phyloP scores from a whole-genome alignment of 2,329 filamentous ascomycete species.

The Colletotrichum cereale region DNA sequence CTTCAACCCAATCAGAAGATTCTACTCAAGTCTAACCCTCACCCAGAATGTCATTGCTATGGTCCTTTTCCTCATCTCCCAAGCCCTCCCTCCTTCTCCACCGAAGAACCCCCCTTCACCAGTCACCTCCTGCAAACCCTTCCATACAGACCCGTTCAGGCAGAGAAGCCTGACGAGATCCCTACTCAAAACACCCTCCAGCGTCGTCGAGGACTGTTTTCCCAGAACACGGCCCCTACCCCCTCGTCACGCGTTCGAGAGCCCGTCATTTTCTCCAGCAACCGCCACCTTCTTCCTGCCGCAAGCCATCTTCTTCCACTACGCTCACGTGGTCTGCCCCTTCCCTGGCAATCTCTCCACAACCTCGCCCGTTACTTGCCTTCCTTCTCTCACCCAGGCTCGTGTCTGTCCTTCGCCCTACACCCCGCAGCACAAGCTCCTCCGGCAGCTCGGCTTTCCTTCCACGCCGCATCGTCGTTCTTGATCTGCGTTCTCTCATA shows the following conservation, averaged over 20 bases:
- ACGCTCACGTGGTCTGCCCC: background rate
- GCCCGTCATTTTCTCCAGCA: background rate
- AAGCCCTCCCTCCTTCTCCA: background rate
- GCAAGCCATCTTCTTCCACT: background rate
- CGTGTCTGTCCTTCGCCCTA: background rate
- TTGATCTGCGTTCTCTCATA: background rate
- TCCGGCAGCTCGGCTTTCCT: background rate
- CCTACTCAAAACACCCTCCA: background rate
- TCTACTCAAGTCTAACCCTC: background rate
- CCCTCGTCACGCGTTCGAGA: background rate
- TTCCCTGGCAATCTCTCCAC: background rate
- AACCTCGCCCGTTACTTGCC: accelerated
- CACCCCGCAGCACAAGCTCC: background rate
- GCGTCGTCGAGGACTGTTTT: background rate
- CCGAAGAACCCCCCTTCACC: background rate
- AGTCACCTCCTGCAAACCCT: background rate
- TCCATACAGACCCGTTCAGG: background rate
- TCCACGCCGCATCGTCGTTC: background rate
- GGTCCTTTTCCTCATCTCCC: background rate
- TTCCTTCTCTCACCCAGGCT: too few relatives aligned
- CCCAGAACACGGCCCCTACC: background rate
- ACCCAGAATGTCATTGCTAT: background rate
- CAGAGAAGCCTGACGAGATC: accelerated
- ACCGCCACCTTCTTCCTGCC: background rate
- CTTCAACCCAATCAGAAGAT: too few relatives aligned